Evolutionary conservation across 1,284 basidiomycete genomes (phyloP), one percentile per base, ranked within the genome.

Genomic region (Rhodotorula sp.): DNA sequence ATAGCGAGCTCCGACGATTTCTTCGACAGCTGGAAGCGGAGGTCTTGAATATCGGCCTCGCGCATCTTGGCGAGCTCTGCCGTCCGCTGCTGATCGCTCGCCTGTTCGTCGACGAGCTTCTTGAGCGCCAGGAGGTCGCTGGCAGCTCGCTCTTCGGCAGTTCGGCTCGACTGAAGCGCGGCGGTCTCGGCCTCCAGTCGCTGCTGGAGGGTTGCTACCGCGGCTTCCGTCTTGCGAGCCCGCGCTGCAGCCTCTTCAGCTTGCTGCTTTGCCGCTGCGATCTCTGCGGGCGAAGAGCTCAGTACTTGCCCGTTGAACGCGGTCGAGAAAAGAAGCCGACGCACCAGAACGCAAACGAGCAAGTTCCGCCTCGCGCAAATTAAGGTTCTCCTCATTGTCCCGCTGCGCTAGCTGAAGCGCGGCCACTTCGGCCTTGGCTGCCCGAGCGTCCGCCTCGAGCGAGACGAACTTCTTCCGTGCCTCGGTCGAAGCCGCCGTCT

Each of bases 401-500:
- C 87, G 85, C 66, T 77, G 77, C 64, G 80, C 80, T 65, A 86
- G 83, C 75, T 89, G 72, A 24, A 81, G 77, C 28, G 64, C 60
- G 8, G 80, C 69, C 60, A 90, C 83, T 66, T 88, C 87, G 47
- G 85, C 83, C 65, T 89, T 86, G n/a, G 88, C 84, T 58, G 82
- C 81, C 52, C 83, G 81, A 15, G 89, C 77, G 59, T 87, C 84
- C 44, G 84, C 84, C 18, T 80, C 78, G 13, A 90, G 82, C 64
- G 87, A 86, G 0, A 78, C 79, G 77, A 93, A 90, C 64, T 86
- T 83, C 37, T 79, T 78, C 37, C 80, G 81, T 87, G 89, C 90
- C 20, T 86, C 85, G 66, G 86, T 86, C 76, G 90, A 87, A 75
- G 93, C 89, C 67, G 83, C 82, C 81, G 94, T 92, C 55, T 95